Percentiles rank a stretch among this genome's conserved stretches.
phyloP scores from a whole-genome alignment of 164 flowering plant genomes.

The Warburgia ugandensis region DNA sequence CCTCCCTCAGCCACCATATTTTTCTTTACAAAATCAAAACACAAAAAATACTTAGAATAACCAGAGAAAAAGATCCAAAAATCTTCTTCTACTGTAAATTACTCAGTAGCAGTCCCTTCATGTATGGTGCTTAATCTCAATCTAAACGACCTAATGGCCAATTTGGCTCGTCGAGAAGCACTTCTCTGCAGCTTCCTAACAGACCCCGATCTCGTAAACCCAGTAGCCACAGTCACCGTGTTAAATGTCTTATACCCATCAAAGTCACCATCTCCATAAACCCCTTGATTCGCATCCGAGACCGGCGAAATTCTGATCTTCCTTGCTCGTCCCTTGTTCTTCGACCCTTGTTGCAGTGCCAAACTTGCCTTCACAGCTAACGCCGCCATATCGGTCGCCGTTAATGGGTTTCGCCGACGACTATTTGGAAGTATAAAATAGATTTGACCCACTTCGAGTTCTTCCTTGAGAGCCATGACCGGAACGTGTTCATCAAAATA shows the following conservation, averaged over 20 bases:
- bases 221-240: background rate
- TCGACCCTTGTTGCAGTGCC: conserved; percentile 14
- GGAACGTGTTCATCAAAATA: conserved; percentile 42
- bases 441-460: conserved; percentile 33
- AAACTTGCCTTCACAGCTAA: conserved; percentile 56
- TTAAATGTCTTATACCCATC: background rate
- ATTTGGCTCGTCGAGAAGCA: conserved; percentile 35
- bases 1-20: too few species aligned
- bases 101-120: conserved; percentile 29
- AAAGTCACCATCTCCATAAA: background rate
- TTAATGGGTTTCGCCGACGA: conserved; percentile 25
- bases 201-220: conserved; percentile 23
- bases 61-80: too few species aligned
- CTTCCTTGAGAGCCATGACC: conserved; percentile 16
- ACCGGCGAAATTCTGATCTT: conserved; percentile 8
- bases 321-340: background rate
- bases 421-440: conserved; percentile 41
- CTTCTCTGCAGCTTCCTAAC: conserved; percentile 31
- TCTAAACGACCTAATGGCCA: conserved; percentile 41
- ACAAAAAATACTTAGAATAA: too few species aligned
- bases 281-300: conserved; percentile 1
- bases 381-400: conserved; percentile 59
- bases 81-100: too few species aligned
- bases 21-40: too few species aligned
- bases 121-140: conserved; percentile 43